A percentile compares a stretch with the other conserved stretches of the same genome.
Conservation (phyloP, 164 flowering plant species). For the Pachysandra terminalis region DNA sequence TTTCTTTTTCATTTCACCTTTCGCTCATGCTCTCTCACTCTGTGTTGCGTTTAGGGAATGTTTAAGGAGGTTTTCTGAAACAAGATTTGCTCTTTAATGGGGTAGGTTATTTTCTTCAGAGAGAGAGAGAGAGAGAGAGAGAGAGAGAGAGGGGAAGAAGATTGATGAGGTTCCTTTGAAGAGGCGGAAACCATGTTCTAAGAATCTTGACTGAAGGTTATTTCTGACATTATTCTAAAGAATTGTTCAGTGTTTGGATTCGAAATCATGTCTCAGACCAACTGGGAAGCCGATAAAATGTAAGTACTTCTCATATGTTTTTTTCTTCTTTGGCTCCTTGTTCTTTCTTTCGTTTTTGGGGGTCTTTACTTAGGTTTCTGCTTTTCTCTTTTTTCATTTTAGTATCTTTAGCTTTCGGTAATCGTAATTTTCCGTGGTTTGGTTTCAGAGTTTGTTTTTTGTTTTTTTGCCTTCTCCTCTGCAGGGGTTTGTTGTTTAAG, state of each 20-base stretch:
- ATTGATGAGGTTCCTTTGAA: not conserved
- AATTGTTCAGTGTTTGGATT: not conserved
- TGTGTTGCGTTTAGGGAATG: not conserved
- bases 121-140: too few relatives aligned
- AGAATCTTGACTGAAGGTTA: not conserved
- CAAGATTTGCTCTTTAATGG: not conserved
- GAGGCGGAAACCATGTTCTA: not conserved
- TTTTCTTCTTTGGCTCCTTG: not conserved
- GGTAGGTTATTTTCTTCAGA: not conserved
- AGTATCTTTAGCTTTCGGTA: too few relatives aligned
- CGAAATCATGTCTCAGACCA: conserved; percentile 12
- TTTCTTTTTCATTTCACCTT: not conserved
- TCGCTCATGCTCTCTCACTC: not conserved
- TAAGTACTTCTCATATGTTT: not conserved
- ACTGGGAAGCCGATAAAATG: conserved; percentile 16
- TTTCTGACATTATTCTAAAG: not conserved
- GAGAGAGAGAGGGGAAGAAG: too few relatives aligned
- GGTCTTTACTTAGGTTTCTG: not conserved
- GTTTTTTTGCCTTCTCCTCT: too few relatives aligned
- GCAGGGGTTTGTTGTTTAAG: not conserved
- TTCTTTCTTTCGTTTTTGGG: not conserved
- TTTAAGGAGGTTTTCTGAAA: not conserved
- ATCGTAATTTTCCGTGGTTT: too few relatives aligned
- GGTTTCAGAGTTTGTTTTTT: too few relatives aligned
- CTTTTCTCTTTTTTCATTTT: too few relatives aligned